phyloP scores from a whole-genome alignment of 2,329 filamentous ascomycete genomes.

The Domatiomyces catenatus region DNA sequence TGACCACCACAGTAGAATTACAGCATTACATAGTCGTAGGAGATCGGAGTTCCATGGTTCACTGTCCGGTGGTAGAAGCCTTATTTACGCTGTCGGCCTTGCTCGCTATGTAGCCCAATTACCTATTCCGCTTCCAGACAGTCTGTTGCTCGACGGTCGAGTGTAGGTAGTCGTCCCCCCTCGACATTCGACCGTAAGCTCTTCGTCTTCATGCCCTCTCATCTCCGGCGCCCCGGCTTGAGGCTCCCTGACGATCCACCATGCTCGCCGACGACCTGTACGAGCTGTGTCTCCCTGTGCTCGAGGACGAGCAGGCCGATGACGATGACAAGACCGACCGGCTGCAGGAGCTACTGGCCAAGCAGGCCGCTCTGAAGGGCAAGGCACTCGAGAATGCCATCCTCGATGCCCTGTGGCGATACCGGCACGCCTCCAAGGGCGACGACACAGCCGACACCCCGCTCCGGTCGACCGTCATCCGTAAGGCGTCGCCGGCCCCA shows the following conservation, averaged over 20 bases:
- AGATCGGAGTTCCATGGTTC: no score
- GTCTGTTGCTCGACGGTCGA: no score
- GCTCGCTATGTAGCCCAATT: no score
- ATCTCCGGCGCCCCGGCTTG: no score
- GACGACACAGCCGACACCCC: conserved; percentile 57
- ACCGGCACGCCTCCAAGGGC: conserved; percentile 35
- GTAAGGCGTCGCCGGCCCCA: conserved; percentile 78
- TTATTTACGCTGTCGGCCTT: no score
- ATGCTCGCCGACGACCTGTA: conserved; percentile 93
- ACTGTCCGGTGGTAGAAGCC: no score
- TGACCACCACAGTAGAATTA: no score
- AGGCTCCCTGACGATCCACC: conserved; percentile 2
- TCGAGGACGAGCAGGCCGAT: conserved; percentile 66
- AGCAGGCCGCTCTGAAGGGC: conserved; percentile 60
- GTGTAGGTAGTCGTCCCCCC: no score
- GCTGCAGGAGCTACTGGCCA: conserved; percentile 70
- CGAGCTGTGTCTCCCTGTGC: conserved; percentile 75
- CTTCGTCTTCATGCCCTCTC: no score
- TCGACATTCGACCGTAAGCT: no score
- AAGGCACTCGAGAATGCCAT: conserved; percentile 74
- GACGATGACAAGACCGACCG: conserved; percentile 93
- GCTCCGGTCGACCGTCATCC: conserved; percentile 75
- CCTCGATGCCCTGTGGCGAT: conserved; percentile 69
- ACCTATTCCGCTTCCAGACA: no score
- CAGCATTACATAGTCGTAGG: no score